Base-by-base conservation (phyloP, 2,329 filamentous ascomycete genomes). In the Blastomyces parvus region DNA sequence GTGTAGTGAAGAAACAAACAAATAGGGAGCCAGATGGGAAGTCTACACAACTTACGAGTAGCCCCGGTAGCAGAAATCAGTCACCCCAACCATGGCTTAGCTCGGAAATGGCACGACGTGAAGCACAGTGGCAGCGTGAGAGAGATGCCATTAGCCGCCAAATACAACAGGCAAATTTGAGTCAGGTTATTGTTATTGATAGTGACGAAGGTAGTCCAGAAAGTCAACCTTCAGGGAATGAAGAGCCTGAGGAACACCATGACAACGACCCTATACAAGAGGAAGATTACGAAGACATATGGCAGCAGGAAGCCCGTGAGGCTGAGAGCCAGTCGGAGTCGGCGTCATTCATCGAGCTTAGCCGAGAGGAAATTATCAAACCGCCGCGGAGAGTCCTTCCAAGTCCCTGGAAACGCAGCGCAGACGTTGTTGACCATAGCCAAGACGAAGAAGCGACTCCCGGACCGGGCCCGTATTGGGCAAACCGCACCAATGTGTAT, bases 211-310 rank as follows among this genome's bases (percentile, higher is more conserved):
- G 53, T 7, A 56, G 66, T 6, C 64, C 62, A 58, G 22, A 46
- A 57, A 27, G 44, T 59, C 17, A 25, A 33, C 17, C 30, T 46
- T 33, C 57, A 22, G 64, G 66, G 8, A 62, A 69, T 25, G 62
- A 66, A 33, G 61, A 63, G 33, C 50, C 57, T n/a, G 59, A 66
- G 48, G 40, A 40, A 62, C 65, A n/a, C 52, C 52, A 38, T 59
- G 65, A 63, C 55, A 53, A 53, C 38, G 64, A 65, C 25, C 62
- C 63, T 19, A 57, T 60, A 46, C 62, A 67, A 3, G 65, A 73
- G 19, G 76, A 75, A 48, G 77, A 72, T 17, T 76, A 75, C 63
- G 76, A 75, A 60, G 79, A 81, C 61, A 80, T 81, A 36, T 81
- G 79, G 79, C 78, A 80, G 65, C 74, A 76, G 66, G 76, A 79